Evolutionary conservation across 140 eudicot genomes (phyloP), one percentile per base, ranked within the genome.

Genomic region (Cichorium intybus): DNA sequence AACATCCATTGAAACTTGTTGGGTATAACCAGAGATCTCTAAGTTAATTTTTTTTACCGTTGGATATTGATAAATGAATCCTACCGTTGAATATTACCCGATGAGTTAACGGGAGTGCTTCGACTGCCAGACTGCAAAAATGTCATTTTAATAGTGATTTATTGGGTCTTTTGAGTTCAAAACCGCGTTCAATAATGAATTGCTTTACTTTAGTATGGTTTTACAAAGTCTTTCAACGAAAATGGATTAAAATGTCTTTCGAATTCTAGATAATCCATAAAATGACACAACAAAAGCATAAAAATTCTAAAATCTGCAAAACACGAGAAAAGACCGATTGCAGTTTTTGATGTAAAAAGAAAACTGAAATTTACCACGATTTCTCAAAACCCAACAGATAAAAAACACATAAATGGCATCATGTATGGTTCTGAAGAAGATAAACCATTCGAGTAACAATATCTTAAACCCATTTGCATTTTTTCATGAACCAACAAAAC

Each of bases 401-500:
- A 27, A 27, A 29, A 41, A 55, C 49, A 15, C 43, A 72, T 43
- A 43, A 63, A 43, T 23, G 41, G 29, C 56, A 61, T 48, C 54
- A 60, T 16, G 24, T 31, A 17, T 24, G 27, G 64, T 24, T 59
- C 18, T 10, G 16, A 0, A 12, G 24, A 46, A 12, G 33, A 33
- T 46, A 23, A 12, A 56, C 7, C 48, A 45, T 28, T 10, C 20
- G 6, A 23, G 4, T 27, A 34, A 14, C 33, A 39, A 12, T 39
- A 5, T 10, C 24, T 15, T 9, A 50, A 61, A 37, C 22, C 5
- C 50, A 21, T 62, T 69, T 64, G 37, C 61, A 69, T 15, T 45
- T 47, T 21, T 70, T 47, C 60, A 52, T 48, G 33, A 69, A 52
- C 16, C 24, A 50, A 64, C 66, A 51, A 51, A 45, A 45, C 7